Base-by-base conservation (phyloP, 495 filamentous ascomycete genomes). In the Xylaria venustula region DNA sequence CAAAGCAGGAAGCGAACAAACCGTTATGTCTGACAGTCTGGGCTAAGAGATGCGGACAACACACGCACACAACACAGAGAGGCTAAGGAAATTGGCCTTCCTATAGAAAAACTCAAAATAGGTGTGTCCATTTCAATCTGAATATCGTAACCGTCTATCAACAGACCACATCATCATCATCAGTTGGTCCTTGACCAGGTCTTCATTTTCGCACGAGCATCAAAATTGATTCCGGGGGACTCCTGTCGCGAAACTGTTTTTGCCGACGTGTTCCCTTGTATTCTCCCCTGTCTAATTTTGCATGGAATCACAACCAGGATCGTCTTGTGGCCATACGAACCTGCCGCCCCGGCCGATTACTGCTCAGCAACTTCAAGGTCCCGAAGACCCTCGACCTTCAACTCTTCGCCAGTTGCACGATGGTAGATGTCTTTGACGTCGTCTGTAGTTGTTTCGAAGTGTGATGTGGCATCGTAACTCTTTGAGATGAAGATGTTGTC, bases 401-500 rank as follows among this genome's bases (percentile, higher is more conserved):
- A 80, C 72, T 97, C 92, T 74, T 96, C 87, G 40, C 92, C 91
- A 65, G 90, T 86, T 51, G 90, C 89, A 66, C 95, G 88, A 58
- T 83, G 82, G 76, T 97, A 99, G 65, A 99, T 89, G 73, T 97
- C 91, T 76, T 87, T 88, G 64, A 99, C 92, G 75, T 99, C 92
- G 73, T 96, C 95, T 81, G 77, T 80, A 17, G 79, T 83, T 12
- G 91, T 96, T 84, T 99, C 94, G 68, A 99, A 99, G 81, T 99
- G 94, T 67, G 90, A 94, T 61, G 90, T 95, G 32, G 94, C 88
- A 71, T 99, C 94, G 75, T 99, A 99, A 80, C 92, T 96, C 83
- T 93, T 96, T 66, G 92, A 96, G 70, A 99, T 93, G 80, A 92
- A 99, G 74, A 99, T 89, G 73, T 91, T 90, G 77, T 97, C 92